Base-by-base conservation (phyloP, 164 flowering plant genomes). In the Berberis thunbergii region DNA sequence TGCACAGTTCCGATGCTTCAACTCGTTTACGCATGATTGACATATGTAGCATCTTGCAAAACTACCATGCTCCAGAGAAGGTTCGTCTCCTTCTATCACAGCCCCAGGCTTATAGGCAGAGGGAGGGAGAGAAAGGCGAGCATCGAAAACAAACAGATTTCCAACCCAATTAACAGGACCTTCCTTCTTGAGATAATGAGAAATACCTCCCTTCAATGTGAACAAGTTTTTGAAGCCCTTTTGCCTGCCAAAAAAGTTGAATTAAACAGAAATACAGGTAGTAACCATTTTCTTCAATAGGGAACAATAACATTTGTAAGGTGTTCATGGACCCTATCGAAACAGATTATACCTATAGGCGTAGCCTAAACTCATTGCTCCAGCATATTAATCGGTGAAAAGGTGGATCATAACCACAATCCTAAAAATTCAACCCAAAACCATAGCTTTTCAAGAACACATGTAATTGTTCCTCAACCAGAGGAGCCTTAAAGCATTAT, bases 71-170 rank as follows among this genome's bases (percentile, higher is more conserved):
- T 69, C 70, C 60, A 71, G 62, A 56, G 65, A 72, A 53, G 7
- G 66, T 46, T n/a, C 45, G 9, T 59, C 49, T 72, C 65, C 67
- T 59, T 68, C 65, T 42, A 45, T 44, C 11, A 44, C 60, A 12
- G 76, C 71, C 52, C 74, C 78, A 12, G 86, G 81, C 62, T 83
- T 83, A 81, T 78, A 86, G 58, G 80, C 61, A 12, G 96, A 73
- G 49, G 98, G 96, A 57, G 92, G 96, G 61, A 93, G 85, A 56
- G 98, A 86, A 42, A 90, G 91, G 44, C 98, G 96, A 9, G 89
- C 79, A 67, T 93, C 97, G 67, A 93, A 93, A 41, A 90, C 92
- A 67, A 90, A 93, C 67, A 90, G 76, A 72, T 90, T 90, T 11
- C 97, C 97, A 57, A 78, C 74, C 98, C 98, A 94, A 67, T 83